Percentiles rank a stretch among this genome's conserved stretches.
phyloP scores from a whole-genome alignment of 2,329 filamentous ascomycete genomes.

The Alternaria sp. region DNA sequence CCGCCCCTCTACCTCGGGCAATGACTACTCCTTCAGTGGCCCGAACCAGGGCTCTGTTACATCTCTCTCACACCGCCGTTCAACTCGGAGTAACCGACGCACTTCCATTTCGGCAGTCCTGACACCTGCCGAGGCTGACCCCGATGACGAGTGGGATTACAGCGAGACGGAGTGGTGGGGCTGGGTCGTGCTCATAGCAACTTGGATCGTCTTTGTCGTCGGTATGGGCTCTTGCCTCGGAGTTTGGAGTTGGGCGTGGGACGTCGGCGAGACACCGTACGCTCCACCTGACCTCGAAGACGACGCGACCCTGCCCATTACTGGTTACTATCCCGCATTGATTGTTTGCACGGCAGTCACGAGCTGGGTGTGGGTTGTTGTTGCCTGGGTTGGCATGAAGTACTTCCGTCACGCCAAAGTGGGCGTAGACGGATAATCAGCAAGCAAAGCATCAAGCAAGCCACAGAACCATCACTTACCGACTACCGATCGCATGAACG shows the following conservation, averaged over 20 bases:
- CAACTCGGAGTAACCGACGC: conserved; percentile 38
- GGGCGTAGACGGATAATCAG: conserved; percentile 59
- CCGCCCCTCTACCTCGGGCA: conserved; percentile 50
- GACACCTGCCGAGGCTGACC: conserved; percentile 34
- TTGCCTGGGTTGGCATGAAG: conserved; percentile 99
- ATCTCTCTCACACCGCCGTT: conserved; percentile 43
- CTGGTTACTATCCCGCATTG: conserved; percentile 95
- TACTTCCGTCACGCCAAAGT: conserved; percentile 99
- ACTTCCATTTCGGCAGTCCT: conserved; percentile 35
- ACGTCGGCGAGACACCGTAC: conserved; percentile 94
- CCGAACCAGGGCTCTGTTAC: conserved; percentile 29
- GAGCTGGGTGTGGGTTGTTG: conserved; percentile 98
- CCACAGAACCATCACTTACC: conserved; percentile 19
- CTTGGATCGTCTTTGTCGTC: conserved; percentile 95
- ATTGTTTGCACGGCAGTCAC: conserved; percentile 95
- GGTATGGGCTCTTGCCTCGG: conserved; percentile 96
- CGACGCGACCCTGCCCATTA: conserved; percentile 91
- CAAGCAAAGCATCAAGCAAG: neutral
- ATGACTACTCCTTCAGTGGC: conserved; percentile 52
- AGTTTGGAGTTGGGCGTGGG: conserved; percentile 99
- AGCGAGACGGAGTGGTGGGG: conserved; percentile 98
- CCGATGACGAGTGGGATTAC: conserved; percentile 80
- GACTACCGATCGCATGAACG: conserved; percentile 21
- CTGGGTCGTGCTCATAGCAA: conserved; percentile 88
- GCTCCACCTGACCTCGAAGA: conserved; percentile 95